These are phyloP conservation scores for Ascocoryne sarcoides DNA, from an alignment of 2,329 filamentous ascomycete genomes.

Conservation along the genomic window DNA sequence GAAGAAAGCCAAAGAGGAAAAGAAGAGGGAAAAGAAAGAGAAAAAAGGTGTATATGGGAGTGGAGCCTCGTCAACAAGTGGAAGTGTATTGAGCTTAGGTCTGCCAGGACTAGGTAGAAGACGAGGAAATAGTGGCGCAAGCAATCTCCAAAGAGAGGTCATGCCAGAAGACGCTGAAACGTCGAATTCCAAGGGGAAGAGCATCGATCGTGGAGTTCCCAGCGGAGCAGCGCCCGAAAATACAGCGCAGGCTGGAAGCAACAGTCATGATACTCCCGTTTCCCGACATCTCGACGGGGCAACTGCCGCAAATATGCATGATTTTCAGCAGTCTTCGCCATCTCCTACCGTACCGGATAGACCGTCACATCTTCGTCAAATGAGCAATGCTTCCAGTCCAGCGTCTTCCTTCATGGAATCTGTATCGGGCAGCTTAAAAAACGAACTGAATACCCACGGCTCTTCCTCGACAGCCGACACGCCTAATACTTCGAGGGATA, in stretches of 20 bases:
- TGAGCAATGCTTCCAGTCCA: constrained; percentile 80
- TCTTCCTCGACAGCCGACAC: constrained; percentile 40
- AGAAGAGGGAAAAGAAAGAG: constrained; percentile 48
- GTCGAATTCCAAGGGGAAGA: constrained; percentile 54
- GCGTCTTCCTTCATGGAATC: constrained; percentile 70
- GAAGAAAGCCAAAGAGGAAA: constrained; percentile 74
- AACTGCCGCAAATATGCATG: constrained; percentile 13
- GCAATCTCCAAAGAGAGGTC: constrained; percentile 50
- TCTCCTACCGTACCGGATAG: constrained; percentile 43
- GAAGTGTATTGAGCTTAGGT: constrained; percentile 56
- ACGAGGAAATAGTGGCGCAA: constrained; percentile 50
- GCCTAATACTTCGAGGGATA: constrained; percentile 46
- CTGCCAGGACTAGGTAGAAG: constrained; percentile 40
- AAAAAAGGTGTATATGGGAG: constrained; percentile 47
- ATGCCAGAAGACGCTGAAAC: constrained; percentile 37
- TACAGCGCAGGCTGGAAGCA: constrained; percentile 11
- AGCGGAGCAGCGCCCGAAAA: constrained; percentile 16
- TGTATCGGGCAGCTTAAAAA: constrained; percentile 37
- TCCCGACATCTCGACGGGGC: constrained; percentile 18
- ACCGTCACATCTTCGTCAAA: constrained; percentile 67
- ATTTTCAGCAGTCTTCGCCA: constrained; percentile 37
- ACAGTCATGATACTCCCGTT: constrained; percentile 15
- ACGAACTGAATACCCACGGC: constrained; percentile 27
- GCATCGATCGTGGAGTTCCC: constrained; percentile 45
- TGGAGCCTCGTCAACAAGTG: constrained; percentile 44